Base-by-base conservation (phyloP, 2,329 filamentous ascomycete species). In the Parascedosporium putredinis region DNA sequence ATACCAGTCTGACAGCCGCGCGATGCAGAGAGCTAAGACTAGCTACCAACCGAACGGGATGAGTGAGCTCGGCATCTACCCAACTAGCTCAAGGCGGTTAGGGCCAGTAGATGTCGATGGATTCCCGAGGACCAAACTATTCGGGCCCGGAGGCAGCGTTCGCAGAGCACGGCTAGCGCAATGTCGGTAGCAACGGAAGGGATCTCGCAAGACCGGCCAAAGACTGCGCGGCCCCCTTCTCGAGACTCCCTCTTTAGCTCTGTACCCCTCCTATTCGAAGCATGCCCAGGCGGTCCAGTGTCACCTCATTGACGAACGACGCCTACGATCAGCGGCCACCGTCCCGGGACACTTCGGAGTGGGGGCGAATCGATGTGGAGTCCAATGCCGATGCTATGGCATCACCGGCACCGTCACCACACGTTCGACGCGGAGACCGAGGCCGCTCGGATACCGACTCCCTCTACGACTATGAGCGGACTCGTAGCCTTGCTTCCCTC, bases 401-500 rank as follows among this genome's bases (percentile, higher is more conserved):
- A 6, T 52, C 52, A 5, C 51, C 54, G 4, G 54, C 54, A 3
- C 54, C 54, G 12, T 55, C 54, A 4, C 54, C 54, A 16, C 53
- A 50, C 45, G 43, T 52, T 9, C 50, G 53, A 2, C 47, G 43
- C 5, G 51, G 16, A n/a, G 47, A 50, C 47, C 44, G 47, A 42
- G 56, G 58, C 1, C 53, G 42, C 16, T 18, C 45, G 22, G 48
- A 43, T 27, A 23, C 33, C 20, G 34, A 40, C 8, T 46, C 57
- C 57, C 23, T 48, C 14, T 59, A 55, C 33, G 23, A 52, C 22
- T 57, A 49, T 25, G 45, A 47, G 14, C 45, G 55, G 23, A 55
- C 60, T 25, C 56, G 52, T 34, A 62, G 58, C 40, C 50, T 59
- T 3, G 52, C 55, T 14, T 59, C 59, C 9, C 43, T 56, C 16